phyloP scores from a whole-genome alignment of 371 early-diverging fungal genomes.

The Entomophthora muscae region DNA sequence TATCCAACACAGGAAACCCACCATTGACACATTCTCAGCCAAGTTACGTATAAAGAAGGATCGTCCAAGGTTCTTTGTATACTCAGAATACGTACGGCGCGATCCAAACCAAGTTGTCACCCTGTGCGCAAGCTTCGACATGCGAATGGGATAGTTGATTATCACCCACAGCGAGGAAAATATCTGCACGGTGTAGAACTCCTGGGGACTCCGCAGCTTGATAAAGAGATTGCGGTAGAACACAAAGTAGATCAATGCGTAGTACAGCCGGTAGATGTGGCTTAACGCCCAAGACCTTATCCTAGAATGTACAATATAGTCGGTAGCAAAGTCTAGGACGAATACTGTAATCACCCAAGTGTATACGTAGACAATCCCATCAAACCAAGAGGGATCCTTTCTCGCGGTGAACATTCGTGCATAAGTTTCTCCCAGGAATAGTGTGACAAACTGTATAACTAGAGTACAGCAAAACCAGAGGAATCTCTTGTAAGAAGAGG shows the following conservation, averaged over 20 bases:
- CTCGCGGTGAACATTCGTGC: slow-evolving; percentile 35
- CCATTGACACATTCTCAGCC: slow-evolving; percentile 61
- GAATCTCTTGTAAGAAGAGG: slow-evolving; percentile 47
- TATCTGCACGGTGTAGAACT: slow-evolving; percentile 40
- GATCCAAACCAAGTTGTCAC: slow-evolving; percentile 26
- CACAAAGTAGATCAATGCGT: slow-evolving; percentile 57
- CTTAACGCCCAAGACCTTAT: slow-evolving; percentile 46
- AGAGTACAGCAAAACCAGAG: slow-evolving; percentile 53
- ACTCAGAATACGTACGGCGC: slow-evolving; percentile 35
- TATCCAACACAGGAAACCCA: slow-evolving; percentile 50
- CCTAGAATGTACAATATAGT: slow-evolving; percentile 38
- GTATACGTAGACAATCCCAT: slow-evolving; percentile 47
- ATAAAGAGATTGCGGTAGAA: slow-evolving; percentile 61
- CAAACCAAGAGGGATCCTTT: slow-evolving; percentile 30
- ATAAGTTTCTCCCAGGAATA: slow-evolving; percentile 50
- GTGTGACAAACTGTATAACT: slow-evolving; percentile 34
- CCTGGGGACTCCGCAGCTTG: slow-evolving; percentile 38
- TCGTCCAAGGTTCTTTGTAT: slow-evolving; percentile 41
- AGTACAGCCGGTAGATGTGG: slow-evolving; percentile 47
- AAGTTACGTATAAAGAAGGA: slow-evolving; percentile 48
- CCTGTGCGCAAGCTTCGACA: slow-evolving; percentile 33
- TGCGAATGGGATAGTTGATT: slow-evolving; percentile 47
- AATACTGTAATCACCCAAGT: slow-evolving; percentile 50
- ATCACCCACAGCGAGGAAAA: slow-evolving; percentile 54
- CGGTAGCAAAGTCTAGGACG: slow-evolving; percentile 34